Conservation (phyloP, 805 yeast genomes). For the Jamesozyma piceae region DNA sequence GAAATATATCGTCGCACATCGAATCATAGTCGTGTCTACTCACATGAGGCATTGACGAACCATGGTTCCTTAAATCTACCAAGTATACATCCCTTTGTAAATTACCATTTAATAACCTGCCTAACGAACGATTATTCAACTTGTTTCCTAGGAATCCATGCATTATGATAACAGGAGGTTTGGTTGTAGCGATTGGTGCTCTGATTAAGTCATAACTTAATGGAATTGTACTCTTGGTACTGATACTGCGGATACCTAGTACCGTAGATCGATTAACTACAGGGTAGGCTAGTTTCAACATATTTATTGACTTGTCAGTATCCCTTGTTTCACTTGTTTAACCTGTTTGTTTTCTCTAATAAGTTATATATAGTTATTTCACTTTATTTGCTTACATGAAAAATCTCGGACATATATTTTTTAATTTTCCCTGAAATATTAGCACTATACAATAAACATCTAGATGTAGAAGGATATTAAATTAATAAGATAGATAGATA, state of each 20-base stretch:
- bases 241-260: not conserved
- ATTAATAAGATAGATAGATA: not conserved
- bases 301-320: no score
- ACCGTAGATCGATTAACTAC: not conserved
- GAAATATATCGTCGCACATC: slow-evolving; percentile 77
- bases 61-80: slow-evolving; percentile 82
- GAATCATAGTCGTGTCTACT: slow-evolving; percentile 66
- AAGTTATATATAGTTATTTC: no score
- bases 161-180: slow-evolving; percentile 62
- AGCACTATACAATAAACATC: no score
- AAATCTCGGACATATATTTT: no score
- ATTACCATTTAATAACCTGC: slow-evolving; percentile 41
- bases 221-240: not conserved
- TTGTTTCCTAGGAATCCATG: slow-evolving; percentile 89
- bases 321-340: no score
- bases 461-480: not conserved
- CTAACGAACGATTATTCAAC: slow-evolving; percentile 73
- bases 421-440: no score
- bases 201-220: not conserved
- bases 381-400: no score
- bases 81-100: slow-evolving; percentile 54
- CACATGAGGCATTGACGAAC: slow-evolving; percentile 70
- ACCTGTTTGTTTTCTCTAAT: no score
- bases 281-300: not conserved
- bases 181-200: slow-evolving; percentile 2